Evolutionary conservation across 169 alveolate species (phyloP), one percentile per base, ranked within the genome.

Genomic region (Plasmodium gonderi): DNA sequence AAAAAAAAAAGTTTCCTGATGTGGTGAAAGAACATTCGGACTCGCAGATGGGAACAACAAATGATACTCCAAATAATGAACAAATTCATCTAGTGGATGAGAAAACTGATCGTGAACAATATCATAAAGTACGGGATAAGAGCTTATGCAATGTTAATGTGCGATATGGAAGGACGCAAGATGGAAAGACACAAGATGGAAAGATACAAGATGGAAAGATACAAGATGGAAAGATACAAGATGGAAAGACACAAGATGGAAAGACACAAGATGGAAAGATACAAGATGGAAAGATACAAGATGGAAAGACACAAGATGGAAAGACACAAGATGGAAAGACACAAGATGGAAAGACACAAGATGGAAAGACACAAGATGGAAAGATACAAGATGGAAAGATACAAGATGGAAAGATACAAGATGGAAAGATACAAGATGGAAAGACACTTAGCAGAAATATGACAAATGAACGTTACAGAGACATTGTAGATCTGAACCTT

Each of bases 401-500:
- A 9, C 72, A n/a, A n/a, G 69, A 54, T 17, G 75, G 51, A 38
- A 44, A 42, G 31, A 20, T 8, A 26, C 67, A 23, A 7, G 69
- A 54, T 17, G 75, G 51, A 38, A 44, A 42, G 31, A 20, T 8
- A 26, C 67, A 23, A 7, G 44, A 11, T 20, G 14, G 17, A 20
- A 29, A 29, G 17, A 75, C 5, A 9, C 72, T 38, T 26, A 47
- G 31, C 6, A 20, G 40, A 81, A 51, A 49, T 67, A n/a, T 68
- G 7, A 6, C 26, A 81, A 23, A 33, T 68, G 81, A 81, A 68
- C 29, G n/a, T 40, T 81, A 67, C 51, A 69, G 17, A 44, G 54
- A 68, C 38, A 40, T 81, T 29, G 38, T 81, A 31, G 91, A 81
- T 31, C 20, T 65, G 23, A 68, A 20, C 54, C 36, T 81, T n/a